Percentiles rank a stretch among this genome's conserved stretches.
Evolutionary conservation across 208 protist species (phyloP).

Genomic region (Trypanosoma platydactyli): DNA sequence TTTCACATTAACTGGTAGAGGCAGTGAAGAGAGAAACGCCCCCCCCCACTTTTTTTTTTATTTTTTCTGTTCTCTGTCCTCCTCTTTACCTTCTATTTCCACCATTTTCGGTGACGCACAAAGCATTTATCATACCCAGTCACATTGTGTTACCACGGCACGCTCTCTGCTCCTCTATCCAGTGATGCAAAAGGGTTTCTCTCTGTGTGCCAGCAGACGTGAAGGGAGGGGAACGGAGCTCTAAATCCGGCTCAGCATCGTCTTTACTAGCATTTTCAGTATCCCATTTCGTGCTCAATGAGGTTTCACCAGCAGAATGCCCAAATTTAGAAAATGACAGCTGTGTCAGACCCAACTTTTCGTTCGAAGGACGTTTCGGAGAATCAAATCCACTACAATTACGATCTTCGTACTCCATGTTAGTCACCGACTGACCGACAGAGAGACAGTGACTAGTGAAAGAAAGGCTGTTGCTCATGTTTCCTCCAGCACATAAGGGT

Average conservation of each 20-base stretch:
- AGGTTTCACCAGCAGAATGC: neutral
- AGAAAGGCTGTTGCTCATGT: neutral
- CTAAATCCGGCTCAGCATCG: too few relatives aligned
- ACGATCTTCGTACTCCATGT: neutral
- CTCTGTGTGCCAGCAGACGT: neutral
- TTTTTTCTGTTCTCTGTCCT: neutral
- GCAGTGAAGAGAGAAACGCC: too few relatives aligned
- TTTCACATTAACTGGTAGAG: too few relatives aligned
- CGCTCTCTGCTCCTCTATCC: slow-evolving; percentile 11
- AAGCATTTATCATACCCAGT: neutral
- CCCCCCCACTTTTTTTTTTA: too few relatives aligned
- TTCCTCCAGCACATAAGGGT: neutral
- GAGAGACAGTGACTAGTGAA: neutral
- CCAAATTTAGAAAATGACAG: slow-evolving; percentile 4
- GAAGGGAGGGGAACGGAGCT: neutral
- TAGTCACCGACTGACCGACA: neutral
- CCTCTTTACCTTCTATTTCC: neutral
- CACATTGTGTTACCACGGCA: neutral
- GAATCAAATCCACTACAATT: neutral
- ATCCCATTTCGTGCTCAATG: neutral
- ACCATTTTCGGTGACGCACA: neutral
- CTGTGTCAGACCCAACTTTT: neutral
- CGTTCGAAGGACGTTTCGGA: neutral
- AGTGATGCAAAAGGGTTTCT: neutral
- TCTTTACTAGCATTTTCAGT: neutral